These are phyloP conservation scores for Lodderomyces margitis DNA, from an alignment of 1,139 yeast species.

Conservation along the genomic window DNA sequence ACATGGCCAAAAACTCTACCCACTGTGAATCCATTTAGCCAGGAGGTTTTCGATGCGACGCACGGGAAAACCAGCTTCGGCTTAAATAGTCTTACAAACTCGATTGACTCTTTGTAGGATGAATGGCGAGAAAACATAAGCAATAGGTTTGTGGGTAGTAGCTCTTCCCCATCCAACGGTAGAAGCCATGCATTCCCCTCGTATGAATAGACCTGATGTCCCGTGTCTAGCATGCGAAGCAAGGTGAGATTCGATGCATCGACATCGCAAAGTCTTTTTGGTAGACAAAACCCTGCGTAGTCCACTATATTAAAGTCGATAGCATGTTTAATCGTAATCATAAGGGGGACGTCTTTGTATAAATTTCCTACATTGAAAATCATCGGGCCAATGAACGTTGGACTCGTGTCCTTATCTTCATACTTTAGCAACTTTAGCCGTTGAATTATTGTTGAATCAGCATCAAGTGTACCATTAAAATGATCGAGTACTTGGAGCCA, in stretches of 20 bases:
- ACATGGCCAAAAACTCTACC: constrained; percentile 42
- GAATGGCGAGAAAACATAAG: constrained; percentile 56
- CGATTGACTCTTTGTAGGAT: constrained; percentile 45
- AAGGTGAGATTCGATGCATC: constrained; percentile 18
- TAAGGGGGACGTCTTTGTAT: constrained; percentile 5
- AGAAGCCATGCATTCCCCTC: constrained; percentile 29
- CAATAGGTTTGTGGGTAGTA: constrained; percentile 41
- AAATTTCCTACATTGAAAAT: constrained; percentile 11
- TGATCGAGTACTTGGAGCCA: constrained; percentile 42
- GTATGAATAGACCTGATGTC: constrained; percentile 24
- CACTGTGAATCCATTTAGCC: constrained; percentile 46
- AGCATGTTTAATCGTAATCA: constrained; percentile 32
- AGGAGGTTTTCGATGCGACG: constrained; percentile 31
- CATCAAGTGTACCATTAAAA: constrained; percentile 32
- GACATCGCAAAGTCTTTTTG: constrained; percentile 21
- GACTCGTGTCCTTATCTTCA: not conserved
- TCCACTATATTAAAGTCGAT: constrained; percentile 41
- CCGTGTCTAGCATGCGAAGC: constrained; percentile 21
- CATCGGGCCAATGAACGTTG: constrained; percentile 4
- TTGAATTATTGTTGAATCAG: constrained; percentile 23
- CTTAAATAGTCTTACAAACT: constrained; percentile 35
- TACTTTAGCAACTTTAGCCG: constrained; percentile 16
- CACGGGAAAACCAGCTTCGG: constrained; percentile 51
- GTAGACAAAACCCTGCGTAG: constrained; percentile 28
- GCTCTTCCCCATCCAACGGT: constrained; percentile 24